These are phyloP conservation scores for Neurospora sp. DNA, from an alignment of 2,329 filamentous ascomycete species.

Conservation along the genomic window DNA sequence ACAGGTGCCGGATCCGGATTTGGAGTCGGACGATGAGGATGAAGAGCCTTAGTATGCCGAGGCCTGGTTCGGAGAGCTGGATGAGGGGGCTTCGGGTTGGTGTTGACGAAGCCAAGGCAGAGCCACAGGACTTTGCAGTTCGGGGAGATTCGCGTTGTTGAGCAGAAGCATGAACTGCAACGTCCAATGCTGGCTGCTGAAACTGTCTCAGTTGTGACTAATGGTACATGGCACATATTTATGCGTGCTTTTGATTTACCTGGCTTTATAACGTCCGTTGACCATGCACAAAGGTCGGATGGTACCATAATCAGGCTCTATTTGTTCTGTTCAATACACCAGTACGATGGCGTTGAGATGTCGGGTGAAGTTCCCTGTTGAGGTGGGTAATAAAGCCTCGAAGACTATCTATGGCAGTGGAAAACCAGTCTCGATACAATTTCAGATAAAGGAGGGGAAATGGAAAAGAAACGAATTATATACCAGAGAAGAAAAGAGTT, in stretches of 20 bases:
- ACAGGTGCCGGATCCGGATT: conserved; percentile 19
- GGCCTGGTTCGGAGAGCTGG: neutral
- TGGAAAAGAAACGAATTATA: neutral
- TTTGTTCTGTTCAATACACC: neutral
- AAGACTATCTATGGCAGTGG: neutral
- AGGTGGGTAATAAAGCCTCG: neutral
- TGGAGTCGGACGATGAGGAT: conserved; percentile 19
- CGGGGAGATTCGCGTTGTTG: neutral
- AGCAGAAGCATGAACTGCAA: neutral
- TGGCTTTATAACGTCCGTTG: neutral
- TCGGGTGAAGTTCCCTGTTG: neutral
- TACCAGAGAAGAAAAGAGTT: neutral
- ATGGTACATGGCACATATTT: neutral
- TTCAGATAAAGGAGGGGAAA: neutral
- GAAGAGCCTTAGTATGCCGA: conserved; percentile 9
- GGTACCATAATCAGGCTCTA: neutral
- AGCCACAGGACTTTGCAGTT: neutral
- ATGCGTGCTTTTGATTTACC: neutral
- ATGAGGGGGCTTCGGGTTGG: neutral
- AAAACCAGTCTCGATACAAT: neutral
- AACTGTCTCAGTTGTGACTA: neutral
- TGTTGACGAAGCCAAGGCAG: neutral
- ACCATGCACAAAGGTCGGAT: neutral
- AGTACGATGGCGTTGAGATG: neutral
- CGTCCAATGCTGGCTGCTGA: neutral